These are phyloP conservation scores for Daedalea quercina DNA, from an alignment of 768 basidiomycete genomes.

Conservation along the genomic window DNA sequence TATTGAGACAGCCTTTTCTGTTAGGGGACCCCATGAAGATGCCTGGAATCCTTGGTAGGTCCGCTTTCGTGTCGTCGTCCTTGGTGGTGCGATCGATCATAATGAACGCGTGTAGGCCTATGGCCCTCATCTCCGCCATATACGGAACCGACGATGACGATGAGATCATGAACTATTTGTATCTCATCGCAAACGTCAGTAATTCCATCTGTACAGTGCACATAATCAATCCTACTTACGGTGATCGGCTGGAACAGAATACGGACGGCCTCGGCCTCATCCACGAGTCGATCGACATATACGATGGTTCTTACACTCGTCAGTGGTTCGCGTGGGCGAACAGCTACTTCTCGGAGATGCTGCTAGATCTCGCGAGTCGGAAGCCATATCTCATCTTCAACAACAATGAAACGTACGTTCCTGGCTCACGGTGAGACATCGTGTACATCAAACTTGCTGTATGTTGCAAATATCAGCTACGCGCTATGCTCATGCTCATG, in stretches of 20 bases:
- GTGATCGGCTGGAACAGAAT: too few relatives aligned
- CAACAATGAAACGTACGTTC: slow-evolving; percentile 46
- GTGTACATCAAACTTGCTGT: too few relatives aligned
- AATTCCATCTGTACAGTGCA: not conserved
- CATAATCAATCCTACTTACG: too few relatives aligned
- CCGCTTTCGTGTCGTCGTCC: not conserved
- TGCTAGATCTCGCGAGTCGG: slow-evolving; percentile 66
- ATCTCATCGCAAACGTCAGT: slow-evolving; percentile 63
- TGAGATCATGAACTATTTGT: slow-evolving; percentile 58
- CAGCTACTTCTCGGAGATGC: slow-evolving; percentile 80
- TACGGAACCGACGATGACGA: slow-evolving; percentile 68
- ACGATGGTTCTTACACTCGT: slow-evolving; percentile 53
- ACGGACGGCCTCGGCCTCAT: slow-evolving; percentile 71
- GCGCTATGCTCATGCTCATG: too few relatives aligned
- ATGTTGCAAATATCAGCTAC: too few relatives aligned
- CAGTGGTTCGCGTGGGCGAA: slow-evolving; percentile 84
- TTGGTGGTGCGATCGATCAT: too few relatives aligned
- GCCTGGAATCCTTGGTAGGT: slow-evolving; percentile 64
- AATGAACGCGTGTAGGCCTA: slow-evolving; percentile 65
- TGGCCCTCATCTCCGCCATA: slow-evolving; percentile 72
- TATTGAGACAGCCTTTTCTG: too few relatives aligned
- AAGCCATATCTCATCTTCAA: slow-evolving; percentile 67
- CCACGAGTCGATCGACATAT: slow-evolving; percentile 68
- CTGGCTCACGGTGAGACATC: slow-evolving; percentile 17
- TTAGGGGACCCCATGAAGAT: slow-evolving; percentile 74